Conservation (phyloP, 2,329 filamentous ascomycete genomes). For the Aspergillus puulaauensis region DNA sequence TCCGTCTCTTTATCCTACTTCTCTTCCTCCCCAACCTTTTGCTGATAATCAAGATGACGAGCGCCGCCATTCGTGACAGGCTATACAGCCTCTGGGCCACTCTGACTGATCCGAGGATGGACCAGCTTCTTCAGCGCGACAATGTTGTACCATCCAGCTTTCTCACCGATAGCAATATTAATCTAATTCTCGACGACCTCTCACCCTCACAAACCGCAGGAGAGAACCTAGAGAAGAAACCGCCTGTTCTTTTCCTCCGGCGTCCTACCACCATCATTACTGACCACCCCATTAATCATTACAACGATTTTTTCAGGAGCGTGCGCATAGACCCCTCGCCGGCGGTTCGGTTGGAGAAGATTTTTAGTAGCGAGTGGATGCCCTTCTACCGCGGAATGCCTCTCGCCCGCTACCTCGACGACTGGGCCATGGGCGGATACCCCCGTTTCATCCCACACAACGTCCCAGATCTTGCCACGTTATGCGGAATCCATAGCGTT, state of each 20-base stretch:
- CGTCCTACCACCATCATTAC: not conserved
- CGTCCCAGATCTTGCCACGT: not conserved
- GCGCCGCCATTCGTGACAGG: no score
- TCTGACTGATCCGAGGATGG: not conserved
- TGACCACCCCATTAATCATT: not conserved
- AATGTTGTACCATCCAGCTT: not conserved
- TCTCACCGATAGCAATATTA: not conserved
- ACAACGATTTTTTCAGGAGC: no score
- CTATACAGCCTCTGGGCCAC: no score
- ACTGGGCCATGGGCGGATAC: not conserved
- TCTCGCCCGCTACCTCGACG: not conserved
- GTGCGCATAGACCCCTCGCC: not conserved
- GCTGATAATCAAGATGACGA: no score
- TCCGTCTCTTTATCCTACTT: no score
- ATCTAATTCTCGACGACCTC: not conserved
- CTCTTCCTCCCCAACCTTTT: no score
- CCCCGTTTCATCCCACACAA: not conserved
- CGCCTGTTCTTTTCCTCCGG: not conserved
- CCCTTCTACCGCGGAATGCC: not conserved
- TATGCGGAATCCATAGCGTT: not conserved
- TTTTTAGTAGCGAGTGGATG: not conserved
- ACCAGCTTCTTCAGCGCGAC: not conserved
- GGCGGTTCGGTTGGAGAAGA: not conserved
- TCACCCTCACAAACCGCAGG: not conserved
- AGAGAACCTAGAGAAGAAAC: not conserved